Evolutionary conservation across 352 stramenopile species (phyloP).

Genomic region (Albugo laibachii): DNA sequence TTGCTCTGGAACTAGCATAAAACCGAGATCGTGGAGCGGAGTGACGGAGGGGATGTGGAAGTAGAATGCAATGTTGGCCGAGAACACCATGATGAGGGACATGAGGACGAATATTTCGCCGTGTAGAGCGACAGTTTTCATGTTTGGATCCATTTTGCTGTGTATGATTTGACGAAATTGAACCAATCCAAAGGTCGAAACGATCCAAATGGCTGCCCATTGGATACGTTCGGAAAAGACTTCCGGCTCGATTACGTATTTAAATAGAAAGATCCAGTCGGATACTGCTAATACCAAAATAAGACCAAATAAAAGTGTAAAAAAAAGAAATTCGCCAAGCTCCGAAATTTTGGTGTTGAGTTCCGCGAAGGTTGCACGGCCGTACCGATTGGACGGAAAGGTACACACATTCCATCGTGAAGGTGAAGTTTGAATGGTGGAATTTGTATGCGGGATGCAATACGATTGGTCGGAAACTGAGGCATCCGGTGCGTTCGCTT

Average conservation of each 20-base stretch:
- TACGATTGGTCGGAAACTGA: too few species aligned
- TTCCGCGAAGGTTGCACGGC: too few species aligned
- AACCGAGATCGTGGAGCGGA: constrained; percentile 46
- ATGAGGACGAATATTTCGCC: constrained; percentile 46
- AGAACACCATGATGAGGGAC: constrained; percentile 42
- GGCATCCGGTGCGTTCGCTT: too few species aligned
- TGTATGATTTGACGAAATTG: constrained; percentile 25
- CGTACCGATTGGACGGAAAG: too few species aligned
- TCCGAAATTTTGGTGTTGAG: too few species aligned
- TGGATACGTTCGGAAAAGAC: constrained; percentile 8
- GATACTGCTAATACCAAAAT: constrained; percentile 25
- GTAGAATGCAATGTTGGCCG: constrained; percentile 52
- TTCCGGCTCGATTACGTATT: constrained; percentile 33
- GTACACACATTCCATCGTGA: too few species aligned
- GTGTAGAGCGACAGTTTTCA: constrained; percentile 26
- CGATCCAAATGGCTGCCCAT: constrained; percentile 23
- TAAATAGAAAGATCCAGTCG: constrained; percentile 43
- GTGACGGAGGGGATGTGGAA: constrained; percentile 32
- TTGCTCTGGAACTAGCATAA: constrained; percentile 53
- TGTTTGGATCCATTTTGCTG: constrained; percentile 15
- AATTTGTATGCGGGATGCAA: too few species aligned
- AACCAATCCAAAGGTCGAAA: constrained; percentile 22
- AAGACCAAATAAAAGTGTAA: constrained; percentile 17
- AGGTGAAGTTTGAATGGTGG: too few species aligned
- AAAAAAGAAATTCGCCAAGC: constrained; percentile 16